A percentile compares a stretch with the other conserved stretches of the same genome.
These are phyloP conservation scores for Fusarium robinianum DNA, from an alignment of 2,329 filamentous ascomycete genomes.

Conservation along the genomic window DNA sequence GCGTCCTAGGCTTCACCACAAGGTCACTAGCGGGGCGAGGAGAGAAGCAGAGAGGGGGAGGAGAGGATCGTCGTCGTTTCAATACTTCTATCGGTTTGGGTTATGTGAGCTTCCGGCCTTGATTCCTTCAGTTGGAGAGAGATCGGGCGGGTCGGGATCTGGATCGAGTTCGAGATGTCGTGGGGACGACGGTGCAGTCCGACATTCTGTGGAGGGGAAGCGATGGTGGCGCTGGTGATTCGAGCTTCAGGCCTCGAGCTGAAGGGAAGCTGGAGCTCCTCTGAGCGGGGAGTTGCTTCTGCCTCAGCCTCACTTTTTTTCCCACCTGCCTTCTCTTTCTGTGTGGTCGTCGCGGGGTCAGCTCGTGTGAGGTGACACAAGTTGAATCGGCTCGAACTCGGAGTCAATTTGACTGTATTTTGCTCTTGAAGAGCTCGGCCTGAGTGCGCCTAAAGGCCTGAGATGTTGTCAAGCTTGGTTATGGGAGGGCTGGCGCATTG, in stretches of 20 bases:
- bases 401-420: too few species aligned
- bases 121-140: constrained; percentile 23
- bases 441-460: too few species aligned
- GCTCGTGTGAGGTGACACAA: too few species aligned
- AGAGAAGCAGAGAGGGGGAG: neutral
- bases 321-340: too few species aligned
- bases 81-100: constrained; percentile 6
- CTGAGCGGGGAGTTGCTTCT: neutral
- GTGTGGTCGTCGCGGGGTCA: too few species aligned
- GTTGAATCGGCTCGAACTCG: too few species aligned
- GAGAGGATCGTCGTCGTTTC: constrained; percentile 2
- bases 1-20: constrained; percentile 11
- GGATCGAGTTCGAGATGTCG: too few species aligned
- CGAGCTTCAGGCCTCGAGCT: too few species aligned
- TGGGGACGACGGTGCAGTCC: constrained; percentile 30
- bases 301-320: neutral
- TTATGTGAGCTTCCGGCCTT: constrained; percentile 10
- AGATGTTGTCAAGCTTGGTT: too few species aligned
- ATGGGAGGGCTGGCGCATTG: too few species aligned
- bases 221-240: constrained; percentile 12
- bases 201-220: constrained; percentile 35
- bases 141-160: constrained; percentile 21
- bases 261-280: constrained; percentile 6
- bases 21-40: constrained; percentile 12
- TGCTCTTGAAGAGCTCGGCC: too few species aligned